Base-by-base conservation (phyloP, 345 rosid genomes). In the Eucalyptus brandiana region DNA sequence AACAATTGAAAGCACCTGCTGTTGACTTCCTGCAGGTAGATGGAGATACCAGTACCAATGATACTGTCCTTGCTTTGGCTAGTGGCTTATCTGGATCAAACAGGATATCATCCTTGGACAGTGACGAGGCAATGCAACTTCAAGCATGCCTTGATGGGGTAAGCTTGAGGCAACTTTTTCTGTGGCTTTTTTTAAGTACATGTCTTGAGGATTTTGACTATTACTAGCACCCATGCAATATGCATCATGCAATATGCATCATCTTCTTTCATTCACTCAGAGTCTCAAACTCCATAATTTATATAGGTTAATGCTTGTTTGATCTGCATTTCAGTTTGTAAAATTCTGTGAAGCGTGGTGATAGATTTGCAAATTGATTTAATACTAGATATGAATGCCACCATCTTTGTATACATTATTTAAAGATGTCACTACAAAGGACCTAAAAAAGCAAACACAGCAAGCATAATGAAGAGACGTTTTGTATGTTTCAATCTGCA, bases 1-100 rank as follows among this genome's bases (percentile, higher is more conserved):
- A 45, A 16, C 1, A 49, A 80, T 86, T 89, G 34, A 87, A 67
- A 83, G 49, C 21, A 86, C 60, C 83, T 56, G 26, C 4, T 44
- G 86, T 91, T 89, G 40, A 87, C 88, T 44, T 90, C n/a, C 88
- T 88, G 47, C 92, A 98, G 99, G 99, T 98, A 88, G 99, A 98
- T 93, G 99, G 99, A 58, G 99, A 95, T 93, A 96, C 99, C 40
- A 97, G 98, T 91, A 96, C 99, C 87, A 98, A 98, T 42, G 99
- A 98, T 91, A 95, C 97, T 88, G 96, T 98, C 89, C 93, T 97
- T 90, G 98, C 99, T 90, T 93, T 98, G 92, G 98, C 98, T 30
- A 98, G 99, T 87, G 97, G 99, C 34, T 89, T 97, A 49, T 95
- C 99, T 92, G 95, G 97, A 92, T 96, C 96, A 91, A 91, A 93